phyloP scores from a whole-genome alignment of 371 early-diverging fungal genomes.

The Mucor piriformis region DNA sequence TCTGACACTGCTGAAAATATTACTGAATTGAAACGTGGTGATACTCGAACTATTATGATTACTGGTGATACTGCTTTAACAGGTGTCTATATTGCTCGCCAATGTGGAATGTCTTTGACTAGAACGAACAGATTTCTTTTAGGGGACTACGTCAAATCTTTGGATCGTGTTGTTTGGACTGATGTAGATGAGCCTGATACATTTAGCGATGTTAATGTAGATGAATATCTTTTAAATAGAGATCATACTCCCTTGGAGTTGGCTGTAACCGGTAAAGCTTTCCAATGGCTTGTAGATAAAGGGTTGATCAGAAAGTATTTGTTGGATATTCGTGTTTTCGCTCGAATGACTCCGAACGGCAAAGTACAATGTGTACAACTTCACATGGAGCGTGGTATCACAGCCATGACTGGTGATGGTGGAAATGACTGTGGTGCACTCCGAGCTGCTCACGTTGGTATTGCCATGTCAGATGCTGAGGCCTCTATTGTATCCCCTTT shows the following conservation, averaged over 20 bases:
- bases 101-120: slow-evolving; percentile 69
- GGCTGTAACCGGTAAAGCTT: slow-evolving; percentile 76
- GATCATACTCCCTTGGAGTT: slow-evolving; percentile 56
- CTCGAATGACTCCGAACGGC: slow-evolving; percentile 78
- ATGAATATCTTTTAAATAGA: slow-evolving; percentile 34
- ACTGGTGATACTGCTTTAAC: slow-evolving; percentile 94
- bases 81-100: slow-evolving; percentile 82
- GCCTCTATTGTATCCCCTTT: slow-evolving; percentile 91
- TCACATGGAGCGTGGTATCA: slow-evolving; percentile 75
- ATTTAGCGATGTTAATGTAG: slow-evolving; percentile 37
- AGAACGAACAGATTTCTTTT: slow-evolving; percentile 41
- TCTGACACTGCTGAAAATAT: slow-evolving; percentile 74
- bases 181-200: slow-evolving; percentile 55
- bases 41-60: slow-evolving; percentile 85
- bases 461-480: slow-evolving; percentile 89
- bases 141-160: slow-evolving; percentile 47
- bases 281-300: slow-evolving; percentile 49
- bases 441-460: slow-evolving; percentile 88
- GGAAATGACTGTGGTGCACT: slow-evolving; percentile 96
- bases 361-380: slow-evolving; percentile 74
- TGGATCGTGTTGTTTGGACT: slow-evolving; percentile 48
- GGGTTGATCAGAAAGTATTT: slow-evolving; percentile 55
- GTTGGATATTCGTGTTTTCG: slow-evolving; percentile 69
- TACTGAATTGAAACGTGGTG: slow-evolving; percentile 73
- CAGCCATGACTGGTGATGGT: slow-evolving; percentile 96